A percentile compares a stretch with the other conserved stretches of the same genome.
phyloP scores from a whole-genome alignment of 176 grass and related monocot species.

The Tillandsia leiboldiana region DNA sequence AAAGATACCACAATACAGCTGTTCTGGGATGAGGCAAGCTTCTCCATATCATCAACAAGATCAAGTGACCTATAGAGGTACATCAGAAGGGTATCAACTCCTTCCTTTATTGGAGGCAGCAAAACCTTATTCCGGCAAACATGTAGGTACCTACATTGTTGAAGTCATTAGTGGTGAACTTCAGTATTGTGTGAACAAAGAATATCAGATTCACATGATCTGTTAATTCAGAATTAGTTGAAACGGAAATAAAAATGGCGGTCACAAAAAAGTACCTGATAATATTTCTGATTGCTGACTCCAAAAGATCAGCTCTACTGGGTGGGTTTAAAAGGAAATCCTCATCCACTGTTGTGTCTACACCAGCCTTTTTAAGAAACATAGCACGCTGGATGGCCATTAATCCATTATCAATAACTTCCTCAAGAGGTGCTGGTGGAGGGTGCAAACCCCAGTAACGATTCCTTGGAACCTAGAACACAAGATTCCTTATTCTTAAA shows the following conservation, averaged over 20 bases:
- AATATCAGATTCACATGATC: too few relatives aligned
- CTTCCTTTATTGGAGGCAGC: constrained; percentile 59
- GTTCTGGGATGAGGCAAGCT: constrained; percentile 85
- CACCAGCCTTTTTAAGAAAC: constrained; percentile 83
- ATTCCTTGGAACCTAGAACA: constrained; percentile 74
- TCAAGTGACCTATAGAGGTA: constrained; percentile 94
- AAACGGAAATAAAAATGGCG: neutral
- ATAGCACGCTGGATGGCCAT: constrained; percentile 67
- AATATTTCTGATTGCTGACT: constrained; percentile 83
- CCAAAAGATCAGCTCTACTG: constrained; percentile 61
- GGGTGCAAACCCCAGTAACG: constrained; percentile 95
- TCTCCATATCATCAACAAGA: constrained; percentile 98
- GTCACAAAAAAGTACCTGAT: constrained; percentile 54
- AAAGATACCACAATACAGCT: constrained; percentile 75
- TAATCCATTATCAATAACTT: constrained; percentile 89
- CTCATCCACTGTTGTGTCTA: constrained; percentile 81
- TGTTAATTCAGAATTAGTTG: neutral
- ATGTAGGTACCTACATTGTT: constrained; percentile 60
- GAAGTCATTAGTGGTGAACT: neutral
- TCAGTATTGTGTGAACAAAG: neutral
- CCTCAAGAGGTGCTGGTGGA: constrained; percentile 85
- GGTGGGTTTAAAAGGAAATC: constrained; percentile 88
- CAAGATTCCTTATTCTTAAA: neutral
- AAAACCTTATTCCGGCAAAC: constrained; percentile 52
- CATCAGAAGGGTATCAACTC: constrained; percentile 98